Evolutionary conservation across 805 yeast genomes (phyloP).

Genomic region (Cyberlindnera galapagoensis): DNA sequence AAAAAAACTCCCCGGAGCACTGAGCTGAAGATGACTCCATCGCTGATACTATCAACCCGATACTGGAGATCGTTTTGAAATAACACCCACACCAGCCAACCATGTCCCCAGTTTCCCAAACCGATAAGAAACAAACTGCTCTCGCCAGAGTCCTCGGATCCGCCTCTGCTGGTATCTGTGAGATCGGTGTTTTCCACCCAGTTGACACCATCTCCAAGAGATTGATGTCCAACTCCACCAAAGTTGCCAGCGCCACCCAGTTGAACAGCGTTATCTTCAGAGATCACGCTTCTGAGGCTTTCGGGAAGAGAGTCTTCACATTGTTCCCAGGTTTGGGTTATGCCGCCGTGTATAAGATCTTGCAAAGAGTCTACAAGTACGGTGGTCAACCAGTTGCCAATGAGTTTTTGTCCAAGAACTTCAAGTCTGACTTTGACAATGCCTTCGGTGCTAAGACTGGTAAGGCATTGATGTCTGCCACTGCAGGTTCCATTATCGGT

Average conservation of each 20-base stretch:
- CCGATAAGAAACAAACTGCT: conserved; percentile 83
- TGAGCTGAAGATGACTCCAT: no score
- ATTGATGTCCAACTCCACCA: conserved; percentile 76
- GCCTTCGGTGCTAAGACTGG: conserved; percentile 91
- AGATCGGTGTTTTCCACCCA: conserved; percentile 96
- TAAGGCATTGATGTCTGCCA: conserved; percentile 92
- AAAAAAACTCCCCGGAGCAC: no score
- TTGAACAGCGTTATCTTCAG: conserved; percentile 84
- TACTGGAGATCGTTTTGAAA: no score
- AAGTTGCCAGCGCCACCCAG: conserved; percentile 53
- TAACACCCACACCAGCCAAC: no score
- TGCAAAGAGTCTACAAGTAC: conserved; percentile 96
- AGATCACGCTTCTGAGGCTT: conserved; percentile 66
- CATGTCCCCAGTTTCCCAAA: conserved; percentile 22
- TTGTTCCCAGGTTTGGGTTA: conserved; percentile 97
- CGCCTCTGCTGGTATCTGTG: conserved; percentile 96
- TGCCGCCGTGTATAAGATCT: conserved; percentile 93
- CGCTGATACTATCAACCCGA: no score
- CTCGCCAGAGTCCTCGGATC: conserved; percentile 90
- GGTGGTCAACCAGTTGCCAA: conserved; percentile 99
- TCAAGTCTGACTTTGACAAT: conserved; percentile 60
- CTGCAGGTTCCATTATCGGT: conserved; percentile 96
- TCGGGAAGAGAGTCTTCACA: conserved; percentile 67
- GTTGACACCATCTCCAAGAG: conserved; percentile 97
- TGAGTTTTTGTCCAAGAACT: conserved; percentile 77